Percentiles rank a stretch among this genome's conserved stretches.
Evolutionary conservation across 257 asterid species (phyloP).

Genomic region (Solanum paucissectum): DNA sequence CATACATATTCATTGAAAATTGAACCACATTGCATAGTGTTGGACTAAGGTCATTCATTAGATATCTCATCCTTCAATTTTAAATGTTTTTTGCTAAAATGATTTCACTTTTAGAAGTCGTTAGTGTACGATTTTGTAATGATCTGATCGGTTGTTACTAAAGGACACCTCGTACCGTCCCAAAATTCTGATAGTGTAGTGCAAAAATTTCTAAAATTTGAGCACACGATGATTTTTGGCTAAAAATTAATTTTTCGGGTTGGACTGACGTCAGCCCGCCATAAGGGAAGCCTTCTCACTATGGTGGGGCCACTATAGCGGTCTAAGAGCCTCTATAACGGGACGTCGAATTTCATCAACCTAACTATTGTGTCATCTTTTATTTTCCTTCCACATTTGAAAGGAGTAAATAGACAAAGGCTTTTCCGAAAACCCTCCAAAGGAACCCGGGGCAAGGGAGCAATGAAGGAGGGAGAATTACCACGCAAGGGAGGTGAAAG

Average conservation of each 20-base stretch:
- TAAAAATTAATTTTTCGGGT: too few species aligned
- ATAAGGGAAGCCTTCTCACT: background rate
- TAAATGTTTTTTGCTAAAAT: background rate
- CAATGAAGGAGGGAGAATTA: background rate
- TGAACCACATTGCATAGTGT: background rate
- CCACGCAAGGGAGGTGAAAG: background rate
- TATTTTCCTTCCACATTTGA: background rate
- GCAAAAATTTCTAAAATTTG: background rate
- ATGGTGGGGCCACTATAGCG: background rate
- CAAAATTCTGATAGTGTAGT: background rate
- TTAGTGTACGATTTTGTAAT: background rate
- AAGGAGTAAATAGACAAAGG: background rate
- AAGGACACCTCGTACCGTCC: background rate
- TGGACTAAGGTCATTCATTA: background rate
- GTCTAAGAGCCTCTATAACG: background rate
- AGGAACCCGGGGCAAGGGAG: background rate
- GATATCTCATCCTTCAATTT: background rate
- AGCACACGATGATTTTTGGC: background rate
- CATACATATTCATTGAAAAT: too few species aligned
- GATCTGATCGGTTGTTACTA: background rate
- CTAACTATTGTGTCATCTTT: background rate
- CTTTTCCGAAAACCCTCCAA: background rate
- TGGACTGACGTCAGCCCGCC: background rate
- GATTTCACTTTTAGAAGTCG: background rate
- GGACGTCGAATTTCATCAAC: background rate